These are phyloP conservation scores for Amylocarpus encephaloides DNA, from an alignment of 2,329 filamentous ascomycete species.

Conservation along the genomic window DNA sequence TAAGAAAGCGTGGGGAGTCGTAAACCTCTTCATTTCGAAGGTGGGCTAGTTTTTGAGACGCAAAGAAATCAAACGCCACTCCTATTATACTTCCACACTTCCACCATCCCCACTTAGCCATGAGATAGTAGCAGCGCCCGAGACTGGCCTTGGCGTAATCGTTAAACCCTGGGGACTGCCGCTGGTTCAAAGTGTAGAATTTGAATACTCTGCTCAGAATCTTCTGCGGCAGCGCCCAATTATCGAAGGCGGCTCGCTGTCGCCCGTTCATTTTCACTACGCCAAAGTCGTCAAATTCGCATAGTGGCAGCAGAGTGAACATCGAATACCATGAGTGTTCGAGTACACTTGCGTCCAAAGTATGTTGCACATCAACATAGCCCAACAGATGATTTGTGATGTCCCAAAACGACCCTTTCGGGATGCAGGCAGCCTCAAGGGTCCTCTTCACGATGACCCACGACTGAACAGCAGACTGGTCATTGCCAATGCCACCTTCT, in stretches of 20 bases:
- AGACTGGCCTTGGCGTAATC: slow-evolving; percentile 56
- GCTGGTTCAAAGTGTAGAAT: slow-evolving; percentile 48
- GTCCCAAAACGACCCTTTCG: slow-evolving; percentile 55
- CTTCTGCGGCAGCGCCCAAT: slow-evolving; percentile 54
- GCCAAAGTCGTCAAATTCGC: slow-evolving; percentile 52
- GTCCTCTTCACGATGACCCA: slow-evolving; percentile 55
- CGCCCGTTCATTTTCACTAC: slow-evolving; percentile 38
- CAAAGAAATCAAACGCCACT: slow-evolving; percentile 62
- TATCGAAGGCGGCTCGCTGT: slow-evolving; percentile 41
- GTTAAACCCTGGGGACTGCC: slow-evolving; percentile 57
- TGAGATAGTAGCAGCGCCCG: slow-evolving; percentile 55
- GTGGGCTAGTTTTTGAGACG: slow-evolving; percentile 53
- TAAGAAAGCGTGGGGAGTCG: slow-evolving; percentile 54
- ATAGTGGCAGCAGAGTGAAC: slow-evolving; percentile 55
- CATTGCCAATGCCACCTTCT: slow-evolving; percentile 46
- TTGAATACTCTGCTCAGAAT: slow-evolving; percentile 52
- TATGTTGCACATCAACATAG: slow-evolving; percentile 31
- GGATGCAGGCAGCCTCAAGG: slow-evolving; percentile 44
- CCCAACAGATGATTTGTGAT: slow-evolving; percentile 42
- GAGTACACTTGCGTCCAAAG: slow-evolving; percentile 40
- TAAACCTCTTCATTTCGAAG: slow-evolving; percentile 59
- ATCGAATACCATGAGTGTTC: slow-evolving; percentile 53
- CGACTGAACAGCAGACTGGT: slow-evolving; percentile 41
- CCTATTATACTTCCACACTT: slow-evolving; percentile 49
- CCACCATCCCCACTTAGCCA: slow-evolving; percentile 60